These are phyloP conservation scores for Hortaea sp. DNA, from an alignment of 2,329 filamentous ascomycete genomes.

Conservation along the genomic window DNA sequence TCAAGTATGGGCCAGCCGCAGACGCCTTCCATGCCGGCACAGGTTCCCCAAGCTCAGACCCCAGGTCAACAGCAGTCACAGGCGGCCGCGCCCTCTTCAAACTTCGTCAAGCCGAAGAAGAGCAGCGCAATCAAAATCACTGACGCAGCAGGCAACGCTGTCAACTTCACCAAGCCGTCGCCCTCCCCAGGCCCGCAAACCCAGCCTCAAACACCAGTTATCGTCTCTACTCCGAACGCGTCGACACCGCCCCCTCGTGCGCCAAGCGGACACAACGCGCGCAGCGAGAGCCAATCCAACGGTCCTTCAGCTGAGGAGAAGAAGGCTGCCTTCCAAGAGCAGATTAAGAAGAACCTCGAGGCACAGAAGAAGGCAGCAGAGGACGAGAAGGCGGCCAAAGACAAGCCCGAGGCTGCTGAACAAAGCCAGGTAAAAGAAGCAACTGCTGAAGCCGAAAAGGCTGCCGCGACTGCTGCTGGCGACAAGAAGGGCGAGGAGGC, in stretches of 20 bases:
- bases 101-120: slow-evolving; percentile 53
- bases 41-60: slow-evolving; percentile 34
- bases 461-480: slow-evolving; percentile 39
- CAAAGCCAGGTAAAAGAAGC: slow-evolving; percentile 25
- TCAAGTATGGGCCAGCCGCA: slow-evolving; percentile 52
- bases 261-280: slow-evolving; percentile 55
- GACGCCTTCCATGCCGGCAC: slow-evolving; percentile 15
- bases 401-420: slow-evolving; percentile 22
- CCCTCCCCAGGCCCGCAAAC: slow-evolving; percentile 47
- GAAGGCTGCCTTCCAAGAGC: slow-evolving; percentile 51
- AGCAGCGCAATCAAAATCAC: slow-evolving; percentile 76
- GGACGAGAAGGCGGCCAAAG: slow-evolving; percentile 6
- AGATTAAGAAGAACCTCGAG: slow-evolving; percentile 48
- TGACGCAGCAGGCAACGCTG: slow-evolving; percentile 66
- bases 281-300: slow-evolving; percentile 65
- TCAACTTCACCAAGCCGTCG: slow-evolving; percentile 55
- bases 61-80: slow-evolving; percentile 35
- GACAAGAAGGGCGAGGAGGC: slow-evolving; percentile 21
- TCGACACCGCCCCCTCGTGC: slow-evolving; percentile 64
- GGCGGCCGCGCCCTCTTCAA: slow-evolving; percentile 16
- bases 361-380: slow-evolving; percentile 29
- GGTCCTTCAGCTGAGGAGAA: slow-evolving; percentile 56
- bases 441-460: slow-evolving; percentile 37
- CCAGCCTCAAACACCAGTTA: slow-evolving; percentile 49
- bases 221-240: slow-evolving; percentile 65